phyloP scores from a whole-genome alignment of 441 rosid genomes.

The Flueggea neowawraea region DNA sequence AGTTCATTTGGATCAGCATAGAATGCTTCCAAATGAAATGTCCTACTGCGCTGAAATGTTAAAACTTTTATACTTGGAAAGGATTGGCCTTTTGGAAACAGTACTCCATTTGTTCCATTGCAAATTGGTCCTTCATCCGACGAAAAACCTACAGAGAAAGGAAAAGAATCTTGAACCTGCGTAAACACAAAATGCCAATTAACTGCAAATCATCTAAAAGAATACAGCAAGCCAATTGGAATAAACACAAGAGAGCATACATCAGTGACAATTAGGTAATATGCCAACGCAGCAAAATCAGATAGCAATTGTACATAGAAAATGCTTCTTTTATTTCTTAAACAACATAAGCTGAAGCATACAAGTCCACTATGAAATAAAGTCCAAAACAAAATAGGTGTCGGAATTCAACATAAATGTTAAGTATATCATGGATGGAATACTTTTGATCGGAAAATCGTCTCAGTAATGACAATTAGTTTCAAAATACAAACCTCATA shows the following conservation, averaged over 20 bases:
- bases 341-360: not conserved
- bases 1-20: constrained; percentile 46
- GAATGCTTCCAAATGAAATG: constrained; percentile 43
- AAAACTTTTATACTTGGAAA: constrained; percentile 46
- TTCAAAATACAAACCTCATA: constrained; percentile 41
- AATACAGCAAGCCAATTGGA: constrained; percentile 1
- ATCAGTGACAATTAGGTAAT: not conserved
- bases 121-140: constrained; percentile 30
- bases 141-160: constrained; percentile 49
- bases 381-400: too few relatives aligned
- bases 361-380: not conserved
- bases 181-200: constrained; percentile 8
- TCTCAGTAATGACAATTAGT: not conserved
- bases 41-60: constrained; percentile 33
- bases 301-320: not conserved
- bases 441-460: not conserved
- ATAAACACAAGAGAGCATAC: constrained; percentile 1
- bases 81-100: constrained; percentile 49
- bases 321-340: not conserved
- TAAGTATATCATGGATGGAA: not conserved
- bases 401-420: too few relatives aligned
- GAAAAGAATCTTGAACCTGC: constrained; percentile 59
- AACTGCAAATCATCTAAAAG: constrained; percentile 6
- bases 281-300: not conserved
- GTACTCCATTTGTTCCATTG: constrained; percentile 22